Evolutionary conservation across 75 land plant species (phyloP), one percentile per base, ranked within the genome.

Genomic region (Adiantum capillusveneris): DNA sequence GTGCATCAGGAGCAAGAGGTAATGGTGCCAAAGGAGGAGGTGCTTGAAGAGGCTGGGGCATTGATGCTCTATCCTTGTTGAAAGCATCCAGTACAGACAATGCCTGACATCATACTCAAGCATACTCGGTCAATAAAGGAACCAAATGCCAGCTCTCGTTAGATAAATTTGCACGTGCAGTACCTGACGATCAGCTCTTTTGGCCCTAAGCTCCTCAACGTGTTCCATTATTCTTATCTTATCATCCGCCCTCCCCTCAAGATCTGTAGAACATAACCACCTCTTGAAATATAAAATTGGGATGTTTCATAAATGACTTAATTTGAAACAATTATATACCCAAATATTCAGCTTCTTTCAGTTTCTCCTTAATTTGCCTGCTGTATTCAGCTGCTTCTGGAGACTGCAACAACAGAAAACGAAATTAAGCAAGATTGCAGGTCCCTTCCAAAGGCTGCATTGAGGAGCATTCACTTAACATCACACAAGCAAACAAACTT

Each of bases 121-220:
- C 37, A 34, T 5, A 34, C 3, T 34, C 9, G 9, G 9, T 3
- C 9, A 3, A 34, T 34, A 3, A 34, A 3, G 9, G 37, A 34
- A 9, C n/a, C 37, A 34, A 5, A 9, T 9, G 9, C 37, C 3
- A 5, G 9, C 37, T 34, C 9, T 9, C 37, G 9, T 9, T 34
- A 34, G 9, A 34, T 9, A 34, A 9, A 3, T 34, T 34, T 9
- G 7, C 3, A 34, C 37, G 7, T 5, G 7, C 37, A 5, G 14
- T n/a, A 89, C 98, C 89, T 93, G 96, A 52, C 75, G 84, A 57
- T 94, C 98, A 37, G 98, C 98, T 79, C 98, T 73, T 78, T 81
- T 79, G 7, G 76, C 63, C 68, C 85, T 77, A 1, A 94, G 84
- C 50, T 89, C 96, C 74, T 94, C 91, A 20, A 89, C 79, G 17